A percentile compares a stretch with the other conserved stretches of the same genome.
phyloP scores from a whole-genome alignment of 208 protist genomes.

The Leptomonas seymouri region DNA sequence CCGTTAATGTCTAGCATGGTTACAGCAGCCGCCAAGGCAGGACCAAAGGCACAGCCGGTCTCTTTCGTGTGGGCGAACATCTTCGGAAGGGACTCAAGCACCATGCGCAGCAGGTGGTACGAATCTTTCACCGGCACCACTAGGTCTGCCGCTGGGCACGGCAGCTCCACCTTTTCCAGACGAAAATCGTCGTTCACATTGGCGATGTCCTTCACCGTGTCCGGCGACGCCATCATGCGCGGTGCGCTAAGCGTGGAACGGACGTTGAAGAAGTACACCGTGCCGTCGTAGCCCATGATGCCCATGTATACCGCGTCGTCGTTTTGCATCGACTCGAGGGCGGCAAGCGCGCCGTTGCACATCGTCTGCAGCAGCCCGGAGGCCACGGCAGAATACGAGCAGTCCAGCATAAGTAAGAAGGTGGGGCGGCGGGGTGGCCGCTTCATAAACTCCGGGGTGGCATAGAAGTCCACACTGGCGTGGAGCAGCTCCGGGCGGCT shows the following conservation, averaged over 20 bases:
- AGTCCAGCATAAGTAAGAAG: conserved; percentile 97
- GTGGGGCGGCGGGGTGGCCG: conserved; percentile 89
- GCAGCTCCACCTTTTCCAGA: conserved; percentile 83
- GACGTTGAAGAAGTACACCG: conserved; percentile 96
- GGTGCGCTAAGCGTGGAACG: conserved; percentile 61
- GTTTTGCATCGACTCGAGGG: conserved; percentile 76
- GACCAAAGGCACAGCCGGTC: conserved; percentile 90
- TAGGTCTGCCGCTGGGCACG: conserved; percentile 68
- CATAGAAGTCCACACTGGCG: conserved; percentile 93
- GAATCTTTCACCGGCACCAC: conserved; percentile 82
- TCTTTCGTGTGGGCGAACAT: conserved; percentile 77
- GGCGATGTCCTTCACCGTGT: conserved; percentile 77
- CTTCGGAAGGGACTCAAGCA: conserved; percentile 75
- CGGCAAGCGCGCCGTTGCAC: conserved; percentile 66
- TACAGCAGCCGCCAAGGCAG: conserved; percentile 91
- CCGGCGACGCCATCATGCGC: conserved; percentile 88
- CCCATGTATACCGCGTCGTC: conserved; percentile 88
- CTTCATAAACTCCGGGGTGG: conserved; percentile 95
- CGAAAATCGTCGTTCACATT: conserved; percentile 87
- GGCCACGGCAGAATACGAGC: conserved; percentile 87
- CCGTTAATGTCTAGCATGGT: conserved; percentile 88
- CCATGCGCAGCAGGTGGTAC: conserved; percentile 61
- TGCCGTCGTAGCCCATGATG: conserved; percentile 76
- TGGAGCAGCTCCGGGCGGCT: conserved; percentile 89
- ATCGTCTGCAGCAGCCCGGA: conserved; percentile 83